phyloP scores from a whole-genome alignment of 2,329 filamentous ascomycete genomes.

The Aspergillus sergii region DNA sequence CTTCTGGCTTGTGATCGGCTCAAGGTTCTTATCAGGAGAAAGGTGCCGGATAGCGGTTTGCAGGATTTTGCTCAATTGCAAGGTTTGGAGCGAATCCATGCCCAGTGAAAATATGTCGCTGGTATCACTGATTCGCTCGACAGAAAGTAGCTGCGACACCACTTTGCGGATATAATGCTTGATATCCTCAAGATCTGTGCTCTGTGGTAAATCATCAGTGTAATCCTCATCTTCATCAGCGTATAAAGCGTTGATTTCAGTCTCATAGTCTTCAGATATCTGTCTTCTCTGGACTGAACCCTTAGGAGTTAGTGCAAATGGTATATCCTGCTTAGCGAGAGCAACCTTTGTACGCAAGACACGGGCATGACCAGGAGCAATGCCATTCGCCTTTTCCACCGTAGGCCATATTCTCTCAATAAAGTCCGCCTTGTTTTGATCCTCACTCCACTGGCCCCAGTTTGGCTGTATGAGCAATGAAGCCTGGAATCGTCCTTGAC shows the following conservation, averaged over 20 bases:
- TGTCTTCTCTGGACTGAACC: constrained; percentile 25
- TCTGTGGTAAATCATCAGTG: too few relatives aligned
- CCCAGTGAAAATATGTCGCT: constrained; percentile 14
- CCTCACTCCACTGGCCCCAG: constrained; percentile 11
- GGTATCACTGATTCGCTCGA: background rate
- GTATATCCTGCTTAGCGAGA: constrained; percentile 43
- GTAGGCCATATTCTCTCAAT: constrained; percentile 48
- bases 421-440: constrained; percentile 19
- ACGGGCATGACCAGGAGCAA: constrained; percentile 42
- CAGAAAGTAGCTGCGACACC: background rate
- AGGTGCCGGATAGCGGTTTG: background rate
- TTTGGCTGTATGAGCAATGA: constrained; percentile 39
- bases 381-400: constrained; percentile 46
- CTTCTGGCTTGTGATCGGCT: too few relatives aligned
- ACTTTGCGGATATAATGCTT: background rate
- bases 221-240: too few relatives aligned
- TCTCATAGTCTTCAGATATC: constrained; percentile 12
- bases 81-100: constrained; percentile 17
- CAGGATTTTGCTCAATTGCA: constrained; percentile 4
- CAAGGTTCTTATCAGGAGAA: too few relatives aligned
- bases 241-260: constrained; percentile 15
- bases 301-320: constrained; percentile 50
- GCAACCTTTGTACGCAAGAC: constrained; percentile 46
- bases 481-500: constrained; percentile 36
- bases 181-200: background rate